phyloP scores from a whole-genome alignment of 1,284 basidiomycete species.

The Phenoliferia sp. region DNA sequence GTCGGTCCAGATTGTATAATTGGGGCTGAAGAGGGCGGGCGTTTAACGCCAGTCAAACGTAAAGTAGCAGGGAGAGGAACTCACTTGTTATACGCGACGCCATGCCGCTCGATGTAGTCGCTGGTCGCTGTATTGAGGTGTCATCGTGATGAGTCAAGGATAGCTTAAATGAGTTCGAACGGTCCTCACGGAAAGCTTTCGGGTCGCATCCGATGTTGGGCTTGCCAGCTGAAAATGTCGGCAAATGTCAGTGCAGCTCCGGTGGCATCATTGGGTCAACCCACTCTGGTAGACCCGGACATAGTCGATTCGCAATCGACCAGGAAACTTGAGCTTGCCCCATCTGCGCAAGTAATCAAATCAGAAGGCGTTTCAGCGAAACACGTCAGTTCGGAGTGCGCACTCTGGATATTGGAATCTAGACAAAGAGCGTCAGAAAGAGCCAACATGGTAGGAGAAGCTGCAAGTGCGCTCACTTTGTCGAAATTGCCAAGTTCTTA shows the following conservation, averaged over 20 bases:
- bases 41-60: not conserved
- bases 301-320: slow-evolving; percentile 16
- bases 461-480: slow-evolving; percentile 20
- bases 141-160: too few relatives aligned
- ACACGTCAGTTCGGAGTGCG: too few relatives aligned
- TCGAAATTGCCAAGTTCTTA: slow-evolving; percentile 27
- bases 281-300: slow-evolving; percentile 9
- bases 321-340: slow-evolving; percentile 21
- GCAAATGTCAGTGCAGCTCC: not conserved
- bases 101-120: slow-evolving; percentile 14
- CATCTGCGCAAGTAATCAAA: slow-evolving; percentile 1
- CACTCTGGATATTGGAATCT: not conserved
- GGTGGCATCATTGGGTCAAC: not conserved
- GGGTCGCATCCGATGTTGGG: slow-evolving; percentile 19
- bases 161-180: too few relatives aligned
- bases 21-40: slow-evolving; percentile 5
- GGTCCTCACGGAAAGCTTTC: too few relatives aligned
- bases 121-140: not conserved
- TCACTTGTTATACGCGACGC: slow-evolving; percentile 15
- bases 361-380: too few relatives aligned
- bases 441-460: not conserved
- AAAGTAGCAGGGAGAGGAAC: not conserved
- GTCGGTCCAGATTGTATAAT: slow-evolving; percentile 8
- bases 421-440: not conserved
- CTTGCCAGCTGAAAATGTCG: slow-evolving; percentile 2